Conservation (phyloP, 495 filamentous ascomycete species). For the Penicillium longicatenatum region DNA sequence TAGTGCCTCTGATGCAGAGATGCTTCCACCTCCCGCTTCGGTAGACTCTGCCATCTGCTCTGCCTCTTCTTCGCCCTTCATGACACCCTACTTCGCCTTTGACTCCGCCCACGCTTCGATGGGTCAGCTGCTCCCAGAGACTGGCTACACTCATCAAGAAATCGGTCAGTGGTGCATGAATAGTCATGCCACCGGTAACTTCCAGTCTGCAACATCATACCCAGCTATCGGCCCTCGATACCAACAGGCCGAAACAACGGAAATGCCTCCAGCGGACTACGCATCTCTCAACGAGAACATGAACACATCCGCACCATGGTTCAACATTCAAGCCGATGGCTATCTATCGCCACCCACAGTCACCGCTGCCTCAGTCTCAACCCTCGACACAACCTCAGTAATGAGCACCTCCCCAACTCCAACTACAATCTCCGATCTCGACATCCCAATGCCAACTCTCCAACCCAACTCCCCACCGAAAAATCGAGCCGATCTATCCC, state of each 20-base stretch:
- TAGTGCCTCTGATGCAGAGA: slow-evolving; percentile 21
- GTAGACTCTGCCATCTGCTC: slow-evolving; percentile 9
- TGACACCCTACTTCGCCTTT: slow-evolving; percentile 21
- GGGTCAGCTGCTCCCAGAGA: neutral
- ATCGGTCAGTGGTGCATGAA: slow-evolving; percentile 30
- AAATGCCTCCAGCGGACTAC: slow-evolving; percentile 14
- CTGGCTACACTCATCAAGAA: slow-evolving; percentile 22
- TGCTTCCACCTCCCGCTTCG: slow-evolving; percentile 12
- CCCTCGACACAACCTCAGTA: slow-evolving; percentile 12
- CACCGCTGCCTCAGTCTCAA: slow-evolving; percentile 8
- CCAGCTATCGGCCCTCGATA: slow-evolving; percentile 16
- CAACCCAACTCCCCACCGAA: slow-evolving; percentile 11
- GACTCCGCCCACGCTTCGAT: slow-evolving; percentile 3
- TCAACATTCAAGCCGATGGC: slow-evolving; percentile 12
- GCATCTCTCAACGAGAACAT: slow-evolving; percentile 11
- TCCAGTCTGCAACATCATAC: slow-evolving; percentile 14
- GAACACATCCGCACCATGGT: slow-evolving; percentile 18
- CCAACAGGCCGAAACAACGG: slow-evolving; percentile 8
- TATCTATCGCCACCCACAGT: slow-evolving; percentile 21
- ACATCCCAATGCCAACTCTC: slow-evolving; percentile 8
- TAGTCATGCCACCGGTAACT: slow-evolving; percentile 10
- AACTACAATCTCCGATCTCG: slow-evolving; percentile 24
- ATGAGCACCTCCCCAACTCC: slow-evolving; percentile 22
- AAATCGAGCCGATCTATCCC: slow-evolving; percentile 29
- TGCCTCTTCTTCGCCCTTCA: slow-evolving; percentile 20